A percentile compares a stretch with the other conserved stretches of the same genome.
Conservation (phyloP, 2,329 filamentous ascomycete genomes). For the Anthostomella pinea region DNA sequence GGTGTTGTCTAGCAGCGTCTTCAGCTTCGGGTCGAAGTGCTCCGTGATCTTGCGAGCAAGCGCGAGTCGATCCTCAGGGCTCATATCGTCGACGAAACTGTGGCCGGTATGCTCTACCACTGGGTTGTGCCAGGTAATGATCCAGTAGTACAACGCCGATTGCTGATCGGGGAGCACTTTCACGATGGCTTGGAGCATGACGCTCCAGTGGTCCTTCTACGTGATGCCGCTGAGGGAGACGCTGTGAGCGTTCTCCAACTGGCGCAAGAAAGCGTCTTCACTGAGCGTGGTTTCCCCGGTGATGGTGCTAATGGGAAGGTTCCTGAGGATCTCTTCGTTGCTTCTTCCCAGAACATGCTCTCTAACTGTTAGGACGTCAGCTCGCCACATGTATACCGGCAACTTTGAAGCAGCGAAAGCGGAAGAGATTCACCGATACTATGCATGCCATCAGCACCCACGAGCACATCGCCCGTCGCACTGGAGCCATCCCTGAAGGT, state of each 20-base stretch:
- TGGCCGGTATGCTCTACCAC: slow-evolving; percentile 6
- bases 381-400: no score
- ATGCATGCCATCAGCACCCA: slow-evolving; percentile 24
- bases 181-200: slow-evolving; percentile 19
- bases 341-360: slow-evolving; percentile 18
- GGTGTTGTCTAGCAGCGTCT: no score
- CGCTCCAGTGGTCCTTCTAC: slow-evolving; percentile 13
- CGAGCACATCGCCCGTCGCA: slow-evolving; percentile 21
- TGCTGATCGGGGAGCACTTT: slow-evolving; percentile 12
- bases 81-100: slow-evolving; percentile 8
- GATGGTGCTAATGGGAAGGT: slow-evolving; percentile 22
- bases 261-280: slow-evolving; percentile 20
- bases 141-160: slow-evolving; percentile 20
- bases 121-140: slow-evolving; percentile 13
- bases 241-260: slow-evolving; percentile 24
- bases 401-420: no score
- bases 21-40: slow-evolving; percentile 16
- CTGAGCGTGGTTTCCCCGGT: slow-evolving; percentile 16
- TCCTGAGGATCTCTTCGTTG: slow-evolving; percentile 15
- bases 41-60: slow-evolving; percentile 20
- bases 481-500: slow-evolving; percentile 20
- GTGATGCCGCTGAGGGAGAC: slow-evolving; percentile 18
- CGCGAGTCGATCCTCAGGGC: slow-evolving; percentile 54
- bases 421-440: slow-evolving; percentile 15
- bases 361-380: slow-evolving; percentile 12